These are phyloP conservation scores for Rhodotorula glutinis DNA, from an alignment of 1,284 basidiomycete genomes.

Conservation along the genomic window DNA sequence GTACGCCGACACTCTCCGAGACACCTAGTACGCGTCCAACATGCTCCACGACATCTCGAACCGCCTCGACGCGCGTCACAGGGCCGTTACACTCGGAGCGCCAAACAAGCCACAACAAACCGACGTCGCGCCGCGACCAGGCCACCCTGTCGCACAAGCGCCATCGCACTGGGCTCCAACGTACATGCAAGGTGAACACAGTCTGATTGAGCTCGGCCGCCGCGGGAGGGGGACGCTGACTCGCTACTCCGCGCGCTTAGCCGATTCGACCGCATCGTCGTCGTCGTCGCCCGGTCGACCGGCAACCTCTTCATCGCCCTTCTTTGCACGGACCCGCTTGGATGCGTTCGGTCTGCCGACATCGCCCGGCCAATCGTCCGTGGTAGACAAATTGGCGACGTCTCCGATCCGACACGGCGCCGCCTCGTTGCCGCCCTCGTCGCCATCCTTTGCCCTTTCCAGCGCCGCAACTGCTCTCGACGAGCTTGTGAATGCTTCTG, in stretches of 20 bases:
- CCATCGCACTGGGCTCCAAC: neutral
- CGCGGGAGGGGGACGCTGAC: neutral
- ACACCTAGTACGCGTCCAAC: neutral
- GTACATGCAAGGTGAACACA: no score
- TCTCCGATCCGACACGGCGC: neutral
- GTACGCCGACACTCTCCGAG: neutral
- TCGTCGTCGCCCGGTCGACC: constrained; percentile 21
- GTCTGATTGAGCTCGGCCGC: no score
- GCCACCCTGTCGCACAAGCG: neutral
- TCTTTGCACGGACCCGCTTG: constrained; percentile 22
- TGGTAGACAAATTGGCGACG: constrained; percentile 5
- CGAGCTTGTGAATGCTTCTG: neutral
- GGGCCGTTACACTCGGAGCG: neutral
- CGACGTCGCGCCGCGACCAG: neutral
- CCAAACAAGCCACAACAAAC: constrained; percentile 9
- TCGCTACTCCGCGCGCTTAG: neutral
- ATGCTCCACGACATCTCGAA: constrained; percentile 30
- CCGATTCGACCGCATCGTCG: constrained; percentile 6
- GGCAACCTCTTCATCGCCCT: constrained; percentile 17
- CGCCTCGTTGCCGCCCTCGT: constrained; percentile 19
- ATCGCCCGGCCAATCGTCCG: constrained; percentile 15
- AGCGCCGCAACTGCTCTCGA: neutral
- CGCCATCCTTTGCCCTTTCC: constrained; percentile 13
- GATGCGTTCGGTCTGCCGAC: constrained; percentile 31
- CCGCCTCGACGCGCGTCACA: neutral